Percentiles rank a stretch among this genome's conserved stretches.
Conservation (phyloP, 495 filamentous ascomycete species). For the Hypoxylon cercidicola region DNA sequence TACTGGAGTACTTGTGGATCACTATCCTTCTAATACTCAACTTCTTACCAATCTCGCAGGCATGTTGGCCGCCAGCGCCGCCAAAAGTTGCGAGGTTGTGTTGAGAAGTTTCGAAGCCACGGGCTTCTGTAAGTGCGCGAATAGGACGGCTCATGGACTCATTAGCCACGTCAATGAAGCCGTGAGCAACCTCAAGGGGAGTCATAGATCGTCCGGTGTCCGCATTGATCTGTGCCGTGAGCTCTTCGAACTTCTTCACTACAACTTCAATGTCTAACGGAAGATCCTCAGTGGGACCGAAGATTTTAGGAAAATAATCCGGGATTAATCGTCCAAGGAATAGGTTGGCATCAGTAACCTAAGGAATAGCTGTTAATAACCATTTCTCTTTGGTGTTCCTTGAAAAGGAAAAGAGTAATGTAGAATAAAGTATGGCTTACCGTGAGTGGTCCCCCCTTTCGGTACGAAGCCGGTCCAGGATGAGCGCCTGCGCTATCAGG, state of each 20-base stretch:
- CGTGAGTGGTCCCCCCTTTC: slow-evolving; percentile 54
- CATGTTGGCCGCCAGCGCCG: slow-evolving; percentile 95
- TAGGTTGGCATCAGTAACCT: slow-evolving; percentile 52
- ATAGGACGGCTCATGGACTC: slow-evolving; percentile 97
- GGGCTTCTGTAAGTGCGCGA: slow-evolving; percentile 88
- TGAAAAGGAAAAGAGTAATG: slow-evolving; percentile 59
- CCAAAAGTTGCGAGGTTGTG: slow-evolving; percentile 94
- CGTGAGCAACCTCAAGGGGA: slow-evolving; percentile 87
- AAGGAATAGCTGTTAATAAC: slow-evolving; percentile 1
- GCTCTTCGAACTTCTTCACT: slow-evolving; percentile 75
- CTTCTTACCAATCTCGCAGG: slow-evolving; percentile 91
- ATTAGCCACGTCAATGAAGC: slow-evolving; percentile 90
- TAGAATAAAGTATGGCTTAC: slow-evolving; percentile 64
- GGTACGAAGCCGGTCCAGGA: slow-evolving; percentile 50
- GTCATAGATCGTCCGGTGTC: slow-evolving; percentile 77
- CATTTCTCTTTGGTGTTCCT: not conserved
- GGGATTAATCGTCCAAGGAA: slow-evolving; percentile 72
- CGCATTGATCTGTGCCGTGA: slow-evolving; percentile 80
- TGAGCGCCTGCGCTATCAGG: slow-evolving; percentile 41
- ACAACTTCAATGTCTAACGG: slow-evolving; percentile 78
- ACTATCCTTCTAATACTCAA: slow-evolving; percentile 89
- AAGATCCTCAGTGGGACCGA: slow-evolving; percentile 84
- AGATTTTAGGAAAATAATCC: slow-evolving; percentile 97
- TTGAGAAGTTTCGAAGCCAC: slow-evolving; percentile 89
- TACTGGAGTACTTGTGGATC: slow-evolving; percentile 91